A percentile compares a stretch with the other conserved stretches of the same genome.
Conservation (phyloP, 768 basidiomycete genomes). For the Royoungia palumana region DNA sequence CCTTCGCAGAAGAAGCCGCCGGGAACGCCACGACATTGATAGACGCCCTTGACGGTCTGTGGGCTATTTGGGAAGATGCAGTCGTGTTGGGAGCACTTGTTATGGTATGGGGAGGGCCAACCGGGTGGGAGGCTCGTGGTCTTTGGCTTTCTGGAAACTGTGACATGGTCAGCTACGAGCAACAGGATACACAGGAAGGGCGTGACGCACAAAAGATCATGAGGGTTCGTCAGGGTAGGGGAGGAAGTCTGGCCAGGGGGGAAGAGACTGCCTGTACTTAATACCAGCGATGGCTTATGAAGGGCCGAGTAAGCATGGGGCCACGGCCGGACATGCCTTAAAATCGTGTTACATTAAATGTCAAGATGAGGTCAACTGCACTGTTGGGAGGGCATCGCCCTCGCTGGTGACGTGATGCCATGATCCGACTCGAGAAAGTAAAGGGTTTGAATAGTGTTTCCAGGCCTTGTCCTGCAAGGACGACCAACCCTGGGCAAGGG, state of each 20-base stretch:
- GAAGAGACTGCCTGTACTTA: slow-evolving; percentile 8
- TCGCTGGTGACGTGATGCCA: slow-evolving; percentile 17
- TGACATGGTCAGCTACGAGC: neutral
- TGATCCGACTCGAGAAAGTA: slow-evolving; percentile 12
- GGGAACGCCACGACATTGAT: slow-evolving; percentile 32
- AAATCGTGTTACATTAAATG: slow-evolving; percentile 28
- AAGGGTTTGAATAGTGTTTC: neutral
- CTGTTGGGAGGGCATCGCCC: slow-evolving; percentile 20
- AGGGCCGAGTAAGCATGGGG: slow-evolving; percentile 15
- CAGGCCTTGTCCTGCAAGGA: neutral
- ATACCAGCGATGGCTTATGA: slow-evolving; percentile 26
- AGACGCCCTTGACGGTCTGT: slow-evolving; percentile 27
- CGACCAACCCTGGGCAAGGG: neutral
- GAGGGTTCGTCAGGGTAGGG: slow-evolving; percentile 14
- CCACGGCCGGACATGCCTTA: slow-evolving; percentile 28
- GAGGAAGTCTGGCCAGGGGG: neutral
- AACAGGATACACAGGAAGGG: slow-evolving; percentile 2
- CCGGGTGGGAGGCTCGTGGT: slow-evolving; percentile 24
- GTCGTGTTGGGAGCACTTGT: slow-evolving; percentile 34
- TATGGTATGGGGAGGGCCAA: slow-evolving; percentile 38
- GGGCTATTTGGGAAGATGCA: slow-evolving; percentile 33
- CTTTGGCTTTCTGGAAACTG: slow-evolving; percentile 33
- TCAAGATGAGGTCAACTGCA: slow-evolving; percentile 25
- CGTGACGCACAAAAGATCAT: slow-evolving; percentile 29
- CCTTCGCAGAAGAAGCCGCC: slow-evolving; percentile 36